These are phyloP conservation scores for Thuja plicata DNA, from an alignment of 83 land plant genomes.

Conservation along the genomic window DNA sequence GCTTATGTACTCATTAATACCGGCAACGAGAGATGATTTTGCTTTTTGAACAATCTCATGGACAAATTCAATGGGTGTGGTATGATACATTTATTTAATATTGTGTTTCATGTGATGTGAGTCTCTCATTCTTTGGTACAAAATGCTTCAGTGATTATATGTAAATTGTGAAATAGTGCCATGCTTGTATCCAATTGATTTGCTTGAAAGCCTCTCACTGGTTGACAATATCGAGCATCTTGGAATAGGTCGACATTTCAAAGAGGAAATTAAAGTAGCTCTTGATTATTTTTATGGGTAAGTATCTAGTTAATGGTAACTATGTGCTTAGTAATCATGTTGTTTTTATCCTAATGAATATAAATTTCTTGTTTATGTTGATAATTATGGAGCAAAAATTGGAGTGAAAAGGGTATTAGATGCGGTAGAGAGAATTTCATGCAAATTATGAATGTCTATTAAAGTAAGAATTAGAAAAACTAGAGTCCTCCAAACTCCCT, in stretches of 20 bases:
- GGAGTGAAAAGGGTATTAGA: background rate
- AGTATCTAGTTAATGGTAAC: background rate
- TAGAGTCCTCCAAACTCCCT: no score
- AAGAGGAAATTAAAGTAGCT: background rate
- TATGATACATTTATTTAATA: background rate
- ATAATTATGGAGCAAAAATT: background rate
- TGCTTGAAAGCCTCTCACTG: background rate
- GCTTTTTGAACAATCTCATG: background rate
- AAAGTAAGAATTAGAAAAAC: no score
- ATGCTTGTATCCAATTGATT: background rate
- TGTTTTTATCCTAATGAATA: no score
- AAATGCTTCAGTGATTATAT: background rate
- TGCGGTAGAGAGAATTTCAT: background rate
- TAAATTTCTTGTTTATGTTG: no score
- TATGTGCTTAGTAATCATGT: no score
- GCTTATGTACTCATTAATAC: no score
- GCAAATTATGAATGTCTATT: no score
- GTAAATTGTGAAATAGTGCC: background rate
- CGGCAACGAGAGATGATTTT: background rate
- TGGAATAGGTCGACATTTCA: background rate
- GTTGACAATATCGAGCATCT: conserved; percentile 1
- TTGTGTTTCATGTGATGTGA: background rate
- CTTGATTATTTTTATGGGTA: background rate
- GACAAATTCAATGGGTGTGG: background rate
- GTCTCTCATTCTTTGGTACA: background rate